Base-by-base conservation (phyloP, 306 rosid genomes). In the Elaeagnus macrophylla region DNA sequence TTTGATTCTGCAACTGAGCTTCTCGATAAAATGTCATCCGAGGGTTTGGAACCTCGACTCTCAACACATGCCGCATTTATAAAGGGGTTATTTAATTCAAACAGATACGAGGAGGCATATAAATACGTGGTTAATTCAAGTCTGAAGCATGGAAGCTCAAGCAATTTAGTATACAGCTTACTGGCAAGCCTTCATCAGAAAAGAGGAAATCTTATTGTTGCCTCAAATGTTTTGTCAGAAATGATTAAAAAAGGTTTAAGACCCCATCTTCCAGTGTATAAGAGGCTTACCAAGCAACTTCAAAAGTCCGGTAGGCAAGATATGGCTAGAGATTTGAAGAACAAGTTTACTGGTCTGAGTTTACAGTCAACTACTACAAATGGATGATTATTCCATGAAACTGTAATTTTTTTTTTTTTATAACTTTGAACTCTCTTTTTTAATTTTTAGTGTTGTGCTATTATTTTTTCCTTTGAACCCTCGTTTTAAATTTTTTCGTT, bases 101-200 rank as follows among this genome's bases (percentile, higher is more conserved):
- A 62, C 59, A 79, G 72, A 64, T 69, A 57, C 53, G 71, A 81
- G 42, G 83, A 81, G 69, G 97, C 95, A 0, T 79, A 81, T 50
- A 50, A 37, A 12, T 77, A 76, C 50, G 88, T 78, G 5, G 66
- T 73, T 62, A 76, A 62, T 51, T 76, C 69, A 35, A 56, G 66
- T 59, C 37, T 10, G 40, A 82, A 60, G 77, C 57, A 45, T 62
- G 54, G 46, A 38, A 59, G 13, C 73, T 69, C 84, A 12, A 56
- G 68, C 66, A 88, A 66, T 67, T 69, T 51, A 49, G 72, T 61
- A 59, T 83, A 77, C 70, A 77, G 77, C 71, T 71, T 81, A 60
- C 95, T 89, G 47, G 94, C 89, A 53, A 62, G 66, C 37, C 95
- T 85, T 71, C 66, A 81, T 69, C 64, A 72, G 74, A 77, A 83